Evolutionary conservation across 2,329 filamentous ascomycete species (phyloP).

Genomic region (Amylocarpus encephaloides): DNA sequence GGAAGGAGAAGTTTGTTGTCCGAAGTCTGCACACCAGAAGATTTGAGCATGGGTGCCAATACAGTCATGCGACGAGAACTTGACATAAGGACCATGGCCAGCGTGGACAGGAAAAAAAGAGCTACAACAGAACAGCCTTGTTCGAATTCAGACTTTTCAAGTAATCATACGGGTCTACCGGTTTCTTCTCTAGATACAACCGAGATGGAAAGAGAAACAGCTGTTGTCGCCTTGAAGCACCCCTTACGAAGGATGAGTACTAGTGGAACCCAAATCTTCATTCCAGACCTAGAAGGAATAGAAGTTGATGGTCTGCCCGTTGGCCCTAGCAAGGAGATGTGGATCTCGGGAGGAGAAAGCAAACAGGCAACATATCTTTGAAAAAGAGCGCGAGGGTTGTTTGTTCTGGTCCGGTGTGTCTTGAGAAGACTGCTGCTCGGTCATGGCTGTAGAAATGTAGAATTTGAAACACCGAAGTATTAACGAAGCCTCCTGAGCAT

Average conservation of each 20-base stretch:
- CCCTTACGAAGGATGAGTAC: conserved; percentile 22
- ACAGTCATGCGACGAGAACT: not conserved
- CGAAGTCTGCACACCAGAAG: conserved; percentile 24
- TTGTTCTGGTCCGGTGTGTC: not conserved
- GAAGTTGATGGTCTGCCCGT: conserved; percentile 27
- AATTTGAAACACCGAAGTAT: not conserved
- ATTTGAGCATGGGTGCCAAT: conserved; percentile 3
- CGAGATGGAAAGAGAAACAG: not conserved
- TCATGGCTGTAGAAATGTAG: not conserved
- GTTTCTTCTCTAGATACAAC: not conserved
- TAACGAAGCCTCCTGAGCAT: not conserved
- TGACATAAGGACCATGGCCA: conserved; percentile 14
- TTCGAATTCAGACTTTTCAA: not conserved
- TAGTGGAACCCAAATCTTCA: conserved; percentile 29
- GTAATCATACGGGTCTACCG: not conserved
- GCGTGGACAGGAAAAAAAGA: conserved; percentile 14
- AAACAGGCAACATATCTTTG: conserved; percentile 25
- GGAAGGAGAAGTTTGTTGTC: conserved; percentile 26
- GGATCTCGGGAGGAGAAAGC: conserved; percentile 17
- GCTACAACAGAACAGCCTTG: conserved; percentile 9
- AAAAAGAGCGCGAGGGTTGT: not conserved
- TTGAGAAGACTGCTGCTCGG: not conserved
- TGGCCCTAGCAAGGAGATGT: conserved; percentile 20
- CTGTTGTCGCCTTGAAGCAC: not conserved
- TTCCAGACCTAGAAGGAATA: conserved; percentile 21